Base-by-base conservation (phyloP, 2,329 filamentous ascomycete species). In the Phyllosticta capitalensis region DNA sequence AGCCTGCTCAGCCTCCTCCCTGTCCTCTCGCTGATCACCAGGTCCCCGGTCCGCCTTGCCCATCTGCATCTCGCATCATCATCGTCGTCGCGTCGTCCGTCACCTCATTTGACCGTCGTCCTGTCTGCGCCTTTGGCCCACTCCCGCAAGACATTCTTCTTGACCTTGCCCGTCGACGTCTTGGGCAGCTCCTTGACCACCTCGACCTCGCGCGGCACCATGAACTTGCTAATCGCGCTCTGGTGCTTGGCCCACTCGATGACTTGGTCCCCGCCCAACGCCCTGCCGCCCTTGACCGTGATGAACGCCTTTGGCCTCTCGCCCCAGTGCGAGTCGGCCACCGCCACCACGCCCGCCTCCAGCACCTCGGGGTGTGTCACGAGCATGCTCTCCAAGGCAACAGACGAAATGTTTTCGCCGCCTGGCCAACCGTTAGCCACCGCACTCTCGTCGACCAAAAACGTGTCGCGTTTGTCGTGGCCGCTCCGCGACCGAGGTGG, bases 251-350 rank as follows among this genome's bases (percentile, higher is more conserved):
- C 90, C 94, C 94, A 99, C 54, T 83, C 75, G 61, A 97, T 91
- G 24, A 99, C 78, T 9, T 89, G 87, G 28, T 85, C 78, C 0
- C 85, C 85, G 4, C 56, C 77, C 19, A 90, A 65, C 1, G 72
- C 68, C 67, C 81, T 83, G n/a, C 84, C 86, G 50, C 82, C 73
- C 69, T 90, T 89, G 30, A 91, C 79, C 0, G 94, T 97, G 61
- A 97, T 77, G 69, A 90, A 99, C 0, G 92, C 94, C 75, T 96
- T 96, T 12, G 94, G 92, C n/a, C 90, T 78, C 75, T 99, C 94
- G 22, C 94, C 94, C 92, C 92, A 99, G 70, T 95, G 89, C 45
- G 85, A 86, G 71, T 97, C 92, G 0, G 87, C 80, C 0, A 97
- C 86, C 0, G 89, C 89, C 5, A 96, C 90, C 30, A 96, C 92